phyloP scores from a whole-genome alignment of 495 filamentous ascomycete genomes.

The Chaetomidium leptoderma region DNA sequence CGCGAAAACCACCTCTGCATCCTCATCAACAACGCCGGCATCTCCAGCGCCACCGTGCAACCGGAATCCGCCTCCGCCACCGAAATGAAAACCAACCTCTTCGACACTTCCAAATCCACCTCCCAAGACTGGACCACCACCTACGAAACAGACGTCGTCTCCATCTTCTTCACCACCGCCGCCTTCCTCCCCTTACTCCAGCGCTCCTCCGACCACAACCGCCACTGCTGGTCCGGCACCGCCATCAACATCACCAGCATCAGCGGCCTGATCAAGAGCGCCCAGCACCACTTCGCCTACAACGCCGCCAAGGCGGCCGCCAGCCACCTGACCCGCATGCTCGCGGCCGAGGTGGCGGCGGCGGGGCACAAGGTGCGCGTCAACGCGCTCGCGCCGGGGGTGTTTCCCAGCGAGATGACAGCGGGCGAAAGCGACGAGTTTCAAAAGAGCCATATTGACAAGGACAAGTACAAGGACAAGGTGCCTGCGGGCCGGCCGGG shows the following conservation, averaged over 20 bases:
- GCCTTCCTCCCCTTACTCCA: conserved; percentile 44
- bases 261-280: conserved; percentile 56
- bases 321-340: conserved; percentile 60
- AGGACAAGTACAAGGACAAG: conserved; percentile 56
- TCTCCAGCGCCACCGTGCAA: conserved; percentile 56
- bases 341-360: conserved; percentile 38
- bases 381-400: conserved; percentile 70
- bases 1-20: conserved; percentile 66
- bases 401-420: conserved; percentile 71
- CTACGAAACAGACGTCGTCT: conserved; percentile 74
- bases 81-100: conserved; percentile 52
- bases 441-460: conserved; percentile 61
- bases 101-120: conserved; percentile 33
- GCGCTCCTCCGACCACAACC: conserved; percentile 42
- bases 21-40: conserved; percentile 76
- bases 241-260: conserved; percentile 57
- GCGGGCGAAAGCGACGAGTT: conserved; percentile 50
- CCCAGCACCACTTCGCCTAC: conserved; percentile 74
- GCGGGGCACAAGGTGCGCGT: conserved; percentile 55
- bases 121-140: conserved; percentile 64
- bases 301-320: conserved; percentile 70
- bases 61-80: conserved; percentile 51
- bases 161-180: conserved; percentile 52
- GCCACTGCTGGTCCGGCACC: conserved; percentile 50
- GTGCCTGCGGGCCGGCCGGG: conserved; percentile 60